These are phyloP conservation scores for Apiospora phragmitis DNA, from an alignment of 2,329 filamentous ascomycete species.

Conservation along the genomic window DNA sequence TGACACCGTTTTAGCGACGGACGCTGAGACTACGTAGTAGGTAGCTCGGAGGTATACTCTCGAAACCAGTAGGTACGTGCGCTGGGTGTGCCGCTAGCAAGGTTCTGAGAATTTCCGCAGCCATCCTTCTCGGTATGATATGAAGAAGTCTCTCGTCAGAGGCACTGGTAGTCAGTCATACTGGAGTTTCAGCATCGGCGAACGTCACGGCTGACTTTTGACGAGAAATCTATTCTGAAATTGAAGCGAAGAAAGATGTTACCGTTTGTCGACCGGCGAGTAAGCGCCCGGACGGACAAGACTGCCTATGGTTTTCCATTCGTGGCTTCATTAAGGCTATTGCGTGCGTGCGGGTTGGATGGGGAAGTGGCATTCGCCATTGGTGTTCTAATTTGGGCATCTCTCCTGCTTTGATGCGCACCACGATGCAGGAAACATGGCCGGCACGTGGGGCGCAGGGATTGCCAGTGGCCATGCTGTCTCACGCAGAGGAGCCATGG, in stretches of 20 bases:
- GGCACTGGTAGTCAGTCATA: neutral
- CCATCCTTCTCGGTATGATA: neutral
- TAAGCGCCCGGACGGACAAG: neutral
- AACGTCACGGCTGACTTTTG: neutral
- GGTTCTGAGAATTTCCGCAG: neutral
- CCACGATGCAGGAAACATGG: neutral
- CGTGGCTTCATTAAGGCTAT: neutral
- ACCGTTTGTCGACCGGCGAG: neutral
- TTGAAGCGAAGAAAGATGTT: neutral
- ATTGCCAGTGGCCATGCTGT: neutral
- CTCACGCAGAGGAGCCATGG: neutral
- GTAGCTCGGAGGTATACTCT: neutral
- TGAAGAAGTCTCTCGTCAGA: neutral
- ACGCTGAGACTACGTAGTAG: neutral
- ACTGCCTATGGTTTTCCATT: neutral
- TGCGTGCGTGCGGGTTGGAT: neutral
- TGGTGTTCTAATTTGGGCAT: neutral
- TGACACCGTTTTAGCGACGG: neutral
- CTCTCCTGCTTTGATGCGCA: neutral
- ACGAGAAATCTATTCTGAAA: constrained; percentile 1
- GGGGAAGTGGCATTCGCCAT: neutral
- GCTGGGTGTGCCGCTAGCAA: neutral
- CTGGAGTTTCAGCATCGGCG: neutral
- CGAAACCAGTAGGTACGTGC: neutral
- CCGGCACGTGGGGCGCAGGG: constrained; percentile 4